Evolutionary conservation across 2,329 filamentous ascomycete genomes (phyloP).

Genomic region (Fusarium sp.): DNA sequence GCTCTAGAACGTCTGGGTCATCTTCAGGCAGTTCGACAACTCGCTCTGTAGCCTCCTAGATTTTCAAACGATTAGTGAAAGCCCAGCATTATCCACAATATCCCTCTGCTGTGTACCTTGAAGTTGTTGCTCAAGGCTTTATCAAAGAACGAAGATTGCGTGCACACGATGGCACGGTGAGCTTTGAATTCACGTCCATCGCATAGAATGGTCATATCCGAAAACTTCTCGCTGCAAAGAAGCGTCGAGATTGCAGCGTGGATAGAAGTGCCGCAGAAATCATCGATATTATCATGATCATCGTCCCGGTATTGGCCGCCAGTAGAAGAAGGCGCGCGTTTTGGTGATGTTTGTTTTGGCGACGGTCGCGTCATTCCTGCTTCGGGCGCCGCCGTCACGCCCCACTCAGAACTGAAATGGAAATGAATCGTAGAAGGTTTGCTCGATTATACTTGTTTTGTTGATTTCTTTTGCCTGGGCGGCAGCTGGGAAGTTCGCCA

Average conservation of each 20-base stretch:
- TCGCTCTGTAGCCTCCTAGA: slow-evolving; percentile 36
- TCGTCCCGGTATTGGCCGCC: neutral
- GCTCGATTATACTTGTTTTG: too few species aligned
- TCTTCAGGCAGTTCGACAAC: slow-evolving; percentile 51
- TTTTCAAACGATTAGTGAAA: neutral
- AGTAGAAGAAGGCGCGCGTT: too few species aligned
- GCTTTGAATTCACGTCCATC: slow-evolving; percentile 49
- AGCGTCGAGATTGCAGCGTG: slow-evolving; percentile 3
- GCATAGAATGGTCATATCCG: slow-evolving; percentile 55
- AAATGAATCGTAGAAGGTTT: too few species aligned
- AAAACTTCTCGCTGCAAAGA: slow-evolving; percentile 41
- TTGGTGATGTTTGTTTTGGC: too few species aligned
- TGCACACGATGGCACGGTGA: slow-evolving; percentile 55
- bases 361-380: too few species aligned
- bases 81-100: neutral
- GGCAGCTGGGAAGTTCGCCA: too few species aligned
- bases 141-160: slow-evolving; percentile 54
- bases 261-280: slow-evolving; percentile 2
- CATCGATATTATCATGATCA: neutral
- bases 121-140: slow-evolving; percentile 47
- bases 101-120: slow-evolving; percentile 33
- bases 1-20: slow-evolving; percentile 45
- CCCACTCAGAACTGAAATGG: too few species aligned
- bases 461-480: too few species aligned
- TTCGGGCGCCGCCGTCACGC: too few species aligned